A percentile compares a stretch with the other conserved stretches of the same genome.
phyloP scores from a whole-genome alignment of 495 filamentous ascomycete species.

The Elasticomyces elasticus region DNA sequence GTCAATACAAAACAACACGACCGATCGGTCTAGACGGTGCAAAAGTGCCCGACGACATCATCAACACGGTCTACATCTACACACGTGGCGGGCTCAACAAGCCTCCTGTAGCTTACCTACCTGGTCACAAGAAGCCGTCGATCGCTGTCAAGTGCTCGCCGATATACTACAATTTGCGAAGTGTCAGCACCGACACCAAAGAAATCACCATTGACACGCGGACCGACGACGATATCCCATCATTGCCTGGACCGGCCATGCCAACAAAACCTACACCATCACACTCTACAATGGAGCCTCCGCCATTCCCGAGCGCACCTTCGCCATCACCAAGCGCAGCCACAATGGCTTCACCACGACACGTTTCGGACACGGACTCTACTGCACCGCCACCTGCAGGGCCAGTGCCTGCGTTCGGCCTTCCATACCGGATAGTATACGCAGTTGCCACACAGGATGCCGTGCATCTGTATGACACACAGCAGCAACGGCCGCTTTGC shows the following conservation, averaged over 20 bases:
- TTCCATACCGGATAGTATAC: slow-evolving; percentile 92
- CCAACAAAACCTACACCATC: slow-evolving; percentile 44
- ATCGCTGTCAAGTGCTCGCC: slow-evolving; percentile 93
- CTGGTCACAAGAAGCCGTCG: slow-evolving; percentile 96
- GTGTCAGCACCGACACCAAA: slow-evolving; percentile 54
- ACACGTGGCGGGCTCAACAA: slow-evolving; percentile 94
- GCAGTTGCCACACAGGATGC: slow-evolving; percentile 96
- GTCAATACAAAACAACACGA: slow-evolving; percentile 82
- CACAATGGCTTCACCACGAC: slow-evolving; percentile 44
- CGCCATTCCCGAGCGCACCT: slow-evolving; percentile 49
- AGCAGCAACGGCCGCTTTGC: slow-evolving; percentile 86
- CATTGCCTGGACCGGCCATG: slow-evolving; percentile 72
- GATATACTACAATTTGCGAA: slow-evolving; percentile 71
- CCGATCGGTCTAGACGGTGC: slow-evolving; percentile 53
- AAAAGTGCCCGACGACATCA: slow-evolving; percentile 72
- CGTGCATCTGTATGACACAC: slow-evolving; percentile 92
- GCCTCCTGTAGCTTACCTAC: slow-evolving; percentile 92
- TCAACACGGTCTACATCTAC: slow-evolving; percentile 98
- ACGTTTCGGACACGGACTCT: slow-evolving; percentile 43
- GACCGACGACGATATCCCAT: slow-evolving; percentile 71
- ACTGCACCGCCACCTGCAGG: slow-evolving; percentile 46
- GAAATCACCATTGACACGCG: slow-evolving; percentile 93
- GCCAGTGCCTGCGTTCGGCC: slow-evolving; percentile 52
- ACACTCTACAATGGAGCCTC: slow-evolving; percentile 66
- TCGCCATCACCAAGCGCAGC: slow-evolving; percentile 36